Evolutionary conservation across 768 basidiomycete species (phyloP).

Genomic region (Suillus subluteus): DNA sequence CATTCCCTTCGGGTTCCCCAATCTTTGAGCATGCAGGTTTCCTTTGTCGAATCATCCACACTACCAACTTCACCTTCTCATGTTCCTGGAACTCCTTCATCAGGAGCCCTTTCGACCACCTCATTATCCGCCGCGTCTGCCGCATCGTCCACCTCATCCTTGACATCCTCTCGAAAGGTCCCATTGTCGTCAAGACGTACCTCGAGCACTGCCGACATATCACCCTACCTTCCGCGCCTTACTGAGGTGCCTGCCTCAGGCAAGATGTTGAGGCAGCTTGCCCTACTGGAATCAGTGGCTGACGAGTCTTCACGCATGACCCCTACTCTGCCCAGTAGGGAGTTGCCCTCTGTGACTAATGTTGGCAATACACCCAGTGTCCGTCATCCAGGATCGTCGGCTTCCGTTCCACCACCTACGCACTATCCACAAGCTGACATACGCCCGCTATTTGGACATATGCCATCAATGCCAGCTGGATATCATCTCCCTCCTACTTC

Average conservation of each 20-base stretch:
- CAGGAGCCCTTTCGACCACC: conserved; percentile 3
- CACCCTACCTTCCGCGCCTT: conserved; percentile 65
- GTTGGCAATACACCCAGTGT: conserved; percentile 9
- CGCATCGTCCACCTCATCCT: conserved; percentile 17
- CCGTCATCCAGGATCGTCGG: conserved; percentile 23
- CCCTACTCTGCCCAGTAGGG: conserved; percentile 37
- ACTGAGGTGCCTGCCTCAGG: conserved; percentile 58
- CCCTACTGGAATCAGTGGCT: conserved; percentile 70
- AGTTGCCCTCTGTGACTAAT: conserved; percentile 23
- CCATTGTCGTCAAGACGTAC: conserved; percentile 33
- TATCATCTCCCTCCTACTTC: conserved; percentile 11
- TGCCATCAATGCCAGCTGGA: conserved; percentile 12
- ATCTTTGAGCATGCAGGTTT: conserved; percentile 9
- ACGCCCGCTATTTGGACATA: conserved; percentile 42
- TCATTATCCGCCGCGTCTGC: conserved; percentile 13
- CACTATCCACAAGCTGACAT: conserved; percentile 23
- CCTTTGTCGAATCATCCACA: conserved; percentile 3
- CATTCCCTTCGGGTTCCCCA: conserved; percentile 2
- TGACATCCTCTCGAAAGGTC: conserved; percentile 25
- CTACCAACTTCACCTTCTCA: conserved; percentile 4
- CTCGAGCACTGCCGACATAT: conserved; percentile 65
- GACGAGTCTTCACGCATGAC: conserved; percentile 73
- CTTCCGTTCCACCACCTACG: conserved; percentile 33
- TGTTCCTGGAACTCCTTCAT: conserved; percentile 16
- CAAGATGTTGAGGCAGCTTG: conserved; percentile 69